Base-by-base conservation (phyloP, 106 monocot genomes). In the Gastrodia elata region DNA sequence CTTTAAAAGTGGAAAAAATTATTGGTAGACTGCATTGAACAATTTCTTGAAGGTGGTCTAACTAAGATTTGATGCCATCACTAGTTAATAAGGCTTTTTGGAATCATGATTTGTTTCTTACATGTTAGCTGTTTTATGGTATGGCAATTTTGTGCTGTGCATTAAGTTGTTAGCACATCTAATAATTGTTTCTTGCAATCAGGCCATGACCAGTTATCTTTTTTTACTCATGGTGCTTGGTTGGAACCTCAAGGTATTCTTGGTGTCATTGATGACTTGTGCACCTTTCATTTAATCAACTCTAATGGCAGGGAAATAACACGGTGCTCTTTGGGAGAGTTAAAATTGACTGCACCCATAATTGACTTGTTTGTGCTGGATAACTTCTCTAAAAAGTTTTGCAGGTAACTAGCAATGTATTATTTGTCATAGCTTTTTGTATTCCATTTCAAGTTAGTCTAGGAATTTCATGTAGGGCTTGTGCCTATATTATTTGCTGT, bases 191-290 rank as follows among this genome's bases (percentile, higher is more conserved):
- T 83, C 71, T 20, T 79, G 64, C 38, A 39, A 73, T 80, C 86
- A 89, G 92, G 87, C 77, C 79, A 77, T 76, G 92, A 90, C 67
- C 79, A 48, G 41, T 36, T 27, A 40, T 75, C 79, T 61, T 69
- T 61, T 79, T 96, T 92, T 71, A 76, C 75, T 36, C 64, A 48
- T 84, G 95, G 95, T 64, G 78, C 83, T 82, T 96, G 95, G 95
- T 71, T 81, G 71, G 95, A 92, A 82, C 70, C 83, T 84, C 77
- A 79, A 37, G 92, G 87, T 40, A 77, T 96, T 77, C 87, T 96
- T 82, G 91, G 85, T 20, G 74, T 90, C 42, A 73, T 87, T 77
- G 87, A 90, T 84, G 75, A 89, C 68, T 34, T 75, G 57, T 79
- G 79, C 64, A 89, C 74, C 27, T 57, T 96, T 73, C 84, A 87